Evolutionary conservation across 768 basidiomycete genomes (phyloP), one percentile per base, ranked within the genome.

Genomic region (Scleroderma bovista): DNA sequence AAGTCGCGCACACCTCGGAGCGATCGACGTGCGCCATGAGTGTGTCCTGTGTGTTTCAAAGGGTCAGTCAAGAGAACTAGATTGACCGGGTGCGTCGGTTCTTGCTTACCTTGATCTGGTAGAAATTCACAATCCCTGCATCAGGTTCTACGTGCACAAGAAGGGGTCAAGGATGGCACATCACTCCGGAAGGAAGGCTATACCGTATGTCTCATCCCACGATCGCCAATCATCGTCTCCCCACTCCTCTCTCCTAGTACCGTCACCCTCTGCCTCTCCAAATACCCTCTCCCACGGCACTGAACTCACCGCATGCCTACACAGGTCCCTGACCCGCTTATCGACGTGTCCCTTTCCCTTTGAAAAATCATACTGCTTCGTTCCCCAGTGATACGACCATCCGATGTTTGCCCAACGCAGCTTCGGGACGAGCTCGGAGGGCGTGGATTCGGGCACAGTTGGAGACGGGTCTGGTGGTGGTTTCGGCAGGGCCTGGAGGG

Each of bases 1-100:
- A 85, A 5, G 90, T 90, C 2, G 91, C 83, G 58, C 93, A 95
- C 9, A 95, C 77, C 69, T 99, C 95, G 19, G 94, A 93, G 17
- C 90, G 87, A 66, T 99, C 95, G n/a, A 96, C 91, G 65, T 99
- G 95, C 0, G 81, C 95, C 87, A 97, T 97, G 17, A 99, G 79
- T 0, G 93, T 90, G 55, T 98, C 93, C 79, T 84, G 52, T 53
- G 17, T 23, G 45, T n/a, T n/a, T n/a, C 23, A 33, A 17, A 15
- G 36, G 3, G 19, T n/a, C 39, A 31, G 19, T 40, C 15, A 12
- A 50, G 41, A 26, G 12, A 9, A 20, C 5, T 2, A 29, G 20
- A 9, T 9, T 13, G 13, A 15, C 16, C 23, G 41, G 17, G 24
- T 40, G 4, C n/a, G n/a, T 29, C 4, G 26, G 54, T n/a, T n/a